Base-by-base conservation (phyloP, 257 asterid species). In the Fraxinus anomala region DNA sequence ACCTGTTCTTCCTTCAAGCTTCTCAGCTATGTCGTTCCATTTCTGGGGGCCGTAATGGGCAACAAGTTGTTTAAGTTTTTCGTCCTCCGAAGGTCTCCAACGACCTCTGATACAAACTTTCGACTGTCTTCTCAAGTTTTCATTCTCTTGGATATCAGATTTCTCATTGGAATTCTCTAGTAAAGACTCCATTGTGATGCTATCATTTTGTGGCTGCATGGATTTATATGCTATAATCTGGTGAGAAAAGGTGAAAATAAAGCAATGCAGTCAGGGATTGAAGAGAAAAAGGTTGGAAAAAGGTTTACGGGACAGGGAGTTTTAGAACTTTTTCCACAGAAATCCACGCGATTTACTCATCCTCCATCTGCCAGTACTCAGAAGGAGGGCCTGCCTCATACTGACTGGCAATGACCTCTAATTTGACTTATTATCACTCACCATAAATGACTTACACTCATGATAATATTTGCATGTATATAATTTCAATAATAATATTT, bases 51-150 rank as follows among this genome's bases (percentile, higher is more conserved):
- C 92, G 49, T 85, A 85, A 74, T 72, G 59, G 14, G 84, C 81
- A 16, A 90, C 92, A 7, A 90, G 88, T 73, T 87, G 88, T 66
- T 44, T 77, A 4, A 90, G 91, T 80, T 83, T 88, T 4, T 83
- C 79, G 65, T 90, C 95, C 77, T 90, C 91, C 0, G 86, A 80
- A 68, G 92, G 91, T 75, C 82, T 87, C 92, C 95, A 90, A 68
- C 88, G 95, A 5, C 92, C 91, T 68, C 85, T 84, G 1, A 82
- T 40, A 39, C 89, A 84, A 17, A 63, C 51, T 63, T 71, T 85
- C 14, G 77, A 28, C 44, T 34, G 72, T 37, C 44, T 21, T 81
- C 28, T 28, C 70, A 34, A 51, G 28, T 3, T 54, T 78, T 0
- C 33, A 44, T 47, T 4, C 56, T 47, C 56, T 47, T 47, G 56